Evolutionary conservation across 768 basidiomycete genomes (phyloP), one percentile per base, ranked within the genome.

Genomic region (Tricholoma sp.): DNA sequence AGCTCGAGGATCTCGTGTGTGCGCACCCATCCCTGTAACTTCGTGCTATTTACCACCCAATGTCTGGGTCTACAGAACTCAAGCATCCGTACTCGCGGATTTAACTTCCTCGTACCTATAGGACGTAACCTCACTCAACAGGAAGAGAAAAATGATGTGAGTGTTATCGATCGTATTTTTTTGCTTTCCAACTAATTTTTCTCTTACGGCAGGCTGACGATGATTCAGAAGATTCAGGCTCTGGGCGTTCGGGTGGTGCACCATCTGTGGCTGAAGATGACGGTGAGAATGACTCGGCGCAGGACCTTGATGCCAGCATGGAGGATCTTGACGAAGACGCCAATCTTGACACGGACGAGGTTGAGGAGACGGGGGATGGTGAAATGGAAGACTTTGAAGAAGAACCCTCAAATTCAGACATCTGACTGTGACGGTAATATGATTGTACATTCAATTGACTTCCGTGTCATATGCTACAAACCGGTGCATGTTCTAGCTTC

Each of bases 81-180:
- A 31, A 71, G 73, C 54, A 80, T 91, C 33, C 81, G 80, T 58
- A 84, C 83, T 59, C 79, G 87, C 33, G 90, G 90, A 9, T 85
- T 75, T 57, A 76, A 68, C 59, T 89, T 81, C 64, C 75, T 89
- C 18, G 78, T 92, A 24, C 89, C 89, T 6, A 87, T 90, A 44
- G 90, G 90, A 7, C 80, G 84, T 50, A 77, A 77, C 53, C 75
- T 88, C 54, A 92, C 90, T 12, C 84, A 84, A 62, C 80, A 84
- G 59, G 90, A 92, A 65, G 90, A 92, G 70, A 91, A 89, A 74
- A 91, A 90, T 66, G 90, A 92, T 66, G 90, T 90, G 56, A 53
- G 78, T 69, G 9, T 31, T 41, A 36, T 20, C 52, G 2, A 47
- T 24, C 24, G 24, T 18, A 13, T 53, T 12, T 7, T n/a, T 44